phyloP scores from a whole-genome alignment of 306 rosid species.

The Malus fusca region DNA sequence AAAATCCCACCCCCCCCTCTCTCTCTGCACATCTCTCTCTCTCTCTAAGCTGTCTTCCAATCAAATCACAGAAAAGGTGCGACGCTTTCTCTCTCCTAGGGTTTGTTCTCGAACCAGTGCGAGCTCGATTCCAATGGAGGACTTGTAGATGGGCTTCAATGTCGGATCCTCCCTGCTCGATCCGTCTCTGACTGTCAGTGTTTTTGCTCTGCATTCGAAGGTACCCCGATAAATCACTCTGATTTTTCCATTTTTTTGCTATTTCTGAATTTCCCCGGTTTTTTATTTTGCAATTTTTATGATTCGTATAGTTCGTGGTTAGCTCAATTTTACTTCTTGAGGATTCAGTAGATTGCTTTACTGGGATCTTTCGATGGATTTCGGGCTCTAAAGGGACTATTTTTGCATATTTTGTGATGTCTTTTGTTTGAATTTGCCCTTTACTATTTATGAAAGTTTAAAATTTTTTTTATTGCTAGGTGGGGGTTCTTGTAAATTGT shows the following conservation, averaged over 20 bases:
- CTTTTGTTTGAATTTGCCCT: background rate
- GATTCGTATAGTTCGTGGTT: background rate
- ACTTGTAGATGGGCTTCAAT: constrained; percentile 27
- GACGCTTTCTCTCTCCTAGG: constrained; percentile 26
- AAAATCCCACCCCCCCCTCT: constrained; percentile 8
- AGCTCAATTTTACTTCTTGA: background rate
- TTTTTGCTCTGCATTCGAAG: constrained; percentile 34
- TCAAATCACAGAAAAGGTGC: constrained; percentile 36
- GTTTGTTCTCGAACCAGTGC: constrained; percentile 34
- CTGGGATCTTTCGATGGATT: constrained; percentile 5
- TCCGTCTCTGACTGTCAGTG: constrained; percentile 36
- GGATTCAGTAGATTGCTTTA: background rate
- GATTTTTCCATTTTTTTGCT: background rate
- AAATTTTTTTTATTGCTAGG: background rate
- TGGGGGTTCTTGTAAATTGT: background rate
- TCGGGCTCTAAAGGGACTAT: background rate
- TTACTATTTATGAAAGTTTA: background rate
- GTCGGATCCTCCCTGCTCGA: constrained; percentile 38
- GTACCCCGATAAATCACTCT: constrained; percentile 7
- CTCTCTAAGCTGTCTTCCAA: constrained; percentile 29
- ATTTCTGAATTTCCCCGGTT: background rate
- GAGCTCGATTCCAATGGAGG: constrained; percentile 21
- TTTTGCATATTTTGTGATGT: constrained; percentile 5
- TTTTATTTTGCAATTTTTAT: background rate
- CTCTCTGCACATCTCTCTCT: background rate